Evolutionary conservation across 495 filamentous ascomycete species (phyloP).

Genomic region (Penicillium cinerascens): DNA sequence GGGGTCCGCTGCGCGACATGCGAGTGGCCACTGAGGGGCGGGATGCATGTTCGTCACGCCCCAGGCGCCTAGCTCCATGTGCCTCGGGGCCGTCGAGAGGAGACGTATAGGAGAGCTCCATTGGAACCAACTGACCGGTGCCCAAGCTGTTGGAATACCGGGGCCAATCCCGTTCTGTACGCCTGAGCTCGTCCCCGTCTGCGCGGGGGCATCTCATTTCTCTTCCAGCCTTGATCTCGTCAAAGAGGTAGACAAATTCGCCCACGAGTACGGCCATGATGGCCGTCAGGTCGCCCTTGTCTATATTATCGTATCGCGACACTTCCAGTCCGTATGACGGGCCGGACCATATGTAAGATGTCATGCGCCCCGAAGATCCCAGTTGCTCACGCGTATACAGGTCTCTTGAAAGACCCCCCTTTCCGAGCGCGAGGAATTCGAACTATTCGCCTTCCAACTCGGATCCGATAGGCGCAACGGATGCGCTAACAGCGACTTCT

Average conservation of each 20-base stretch:
- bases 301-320: constrained; percentile 21
- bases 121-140: constrained; percentile 10
- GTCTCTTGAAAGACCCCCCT: constrained; percentile 5
- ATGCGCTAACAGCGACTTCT: neutral
- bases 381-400: constrained; percentile 7
- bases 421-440: constrained; percentile 4
- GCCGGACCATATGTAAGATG: constrained; percentile 18
- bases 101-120: constrained; percentile 7
- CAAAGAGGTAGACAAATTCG: neutral
- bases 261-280: constrained; percentile 17
- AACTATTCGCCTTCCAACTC: neutral
- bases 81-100: neutral
- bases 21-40: constrained; percentile 17
- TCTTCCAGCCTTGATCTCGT: neutral
- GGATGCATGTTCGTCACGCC: constrained; percentile 28
- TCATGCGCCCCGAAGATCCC: too few relatives aligned
- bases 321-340: constrained; percentile 16
- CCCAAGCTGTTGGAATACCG: neutral
- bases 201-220: neutral
- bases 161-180: neutral
- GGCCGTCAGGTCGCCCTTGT: constrained; percentile 36
- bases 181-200: neutral
- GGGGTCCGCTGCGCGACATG: constrained; percentile 13
- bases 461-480: neutral
- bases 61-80: constrained; percentile 20